Base-by-base conservation (phyloP, 768 basidiomycete genomes). In the Amanita jacksonii region DNA sequence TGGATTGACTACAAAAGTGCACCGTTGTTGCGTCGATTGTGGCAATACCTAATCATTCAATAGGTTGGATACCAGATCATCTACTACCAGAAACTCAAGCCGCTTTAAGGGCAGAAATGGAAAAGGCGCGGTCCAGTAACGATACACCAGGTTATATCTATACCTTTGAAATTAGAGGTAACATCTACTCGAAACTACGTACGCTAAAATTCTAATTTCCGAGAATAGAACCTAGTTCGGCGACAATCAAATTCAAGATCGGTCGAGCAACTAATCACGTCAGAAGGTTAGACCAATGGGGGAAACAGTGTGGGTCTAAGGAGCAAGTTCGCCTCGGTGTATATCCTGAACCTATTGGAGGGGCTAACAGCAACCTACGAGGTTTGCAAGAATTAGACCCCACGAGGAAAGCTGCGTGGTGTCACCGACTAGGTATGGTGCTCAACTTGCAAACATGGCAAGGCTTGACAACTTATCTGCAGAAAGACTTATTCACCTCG, bases 111-210 rank as follows among this genome's bases (percentile, higher is more conserved):
- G 59, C 64, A 15, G 69, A 71, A 51, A 70, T 71, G 68, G 69
- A 70, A 51, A 72, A 66, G 48, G 55, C 69, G 8, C 66, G 65
- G 3, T 74, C 83, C 3, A 46, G 53, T 2, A 69, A 73, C 7
- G 86, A 90, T 50, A 72, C 68, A 15, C 65, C 73, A 4, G 88
- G 88, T 0, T 88, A 84, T 53, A 89, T 91, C 39, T 91, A 91
- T 51, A 74, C 77, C 0, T 90, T 81, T 56, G 82, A 89, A 58
- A 82, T 90, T 45, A 70, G 77, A 57, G 81, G 84, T 84, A 57
- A 35, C 22, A 32, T 30, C 38, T 13, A 16, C 35, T 5, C 37
- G 12, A 36, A 28, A 20, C 10, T n/a, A 22, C 18, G 7, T 30
- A 20, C 13, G 3, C 30, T 13, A 33, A 41, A 16, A 34, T n/a